Evolutionary conservation across 1,139 yeast species (phyloP), one percentile per base, ranked within the genome.

Genomic region (Debaryomycetaceae sp.): DNA sequence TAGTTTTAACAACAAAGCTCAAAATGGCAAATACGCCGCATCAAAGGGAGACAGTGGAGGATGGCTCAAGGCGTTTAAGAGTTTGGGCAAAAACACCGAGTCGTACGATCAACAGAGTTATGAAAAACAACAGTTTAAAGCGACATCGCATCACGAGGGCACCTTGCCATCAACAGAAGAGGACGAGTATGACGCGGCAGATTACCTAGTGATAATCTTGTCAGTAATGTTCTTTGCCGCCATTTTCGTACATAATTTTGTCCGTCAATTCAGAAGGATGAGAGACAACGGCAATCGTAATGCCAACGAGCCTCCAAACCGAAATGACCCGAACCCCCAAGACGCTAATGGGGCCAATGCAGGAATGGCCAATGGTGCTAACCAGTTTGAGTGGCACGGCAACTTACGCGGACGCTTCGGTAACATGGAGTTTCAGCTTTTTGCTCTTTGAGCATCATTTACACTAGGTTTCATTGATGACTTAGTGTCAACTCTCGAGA

Each of bases 41-140:
- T 23, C 37, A 9, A 47, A 46, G 16, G 39, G 36, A 3, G 60
- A 52, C n/a, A 39, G 43, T 10, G 36, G 44, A 14, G 54, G 65
- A 5, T 65, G 72, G 72, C 45, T 65, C 23, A 49, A 49, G 35
- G 56, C 68, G 3, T 58, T 66, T 32, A 61, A 56, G 31, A 55
- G 51, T 11, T 45, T 63, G 5, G 57, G 61, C 7, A 40, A 42
- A 8, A 37, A 38, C 23, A 31, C 35, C 13, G 34, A 39, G 11
- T 25, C 29, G n/a, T n/a, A n/a, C 13, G 41, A 35, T 16, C 30
- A 32, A 5, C 29, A 34, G 10, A 51, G 43, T 16, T 36, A 34
- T 5, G 27, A 25, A 27, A 13, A 5, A 22, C 32, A 14, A 28
- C 16, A 4, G 41, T 37, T 4, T 31, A 36, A 19, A 40, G 46